phyloP scores from a whole-genome alignment of 805 yeast species.

The Lipomyces yamanashiensis region DNA sequence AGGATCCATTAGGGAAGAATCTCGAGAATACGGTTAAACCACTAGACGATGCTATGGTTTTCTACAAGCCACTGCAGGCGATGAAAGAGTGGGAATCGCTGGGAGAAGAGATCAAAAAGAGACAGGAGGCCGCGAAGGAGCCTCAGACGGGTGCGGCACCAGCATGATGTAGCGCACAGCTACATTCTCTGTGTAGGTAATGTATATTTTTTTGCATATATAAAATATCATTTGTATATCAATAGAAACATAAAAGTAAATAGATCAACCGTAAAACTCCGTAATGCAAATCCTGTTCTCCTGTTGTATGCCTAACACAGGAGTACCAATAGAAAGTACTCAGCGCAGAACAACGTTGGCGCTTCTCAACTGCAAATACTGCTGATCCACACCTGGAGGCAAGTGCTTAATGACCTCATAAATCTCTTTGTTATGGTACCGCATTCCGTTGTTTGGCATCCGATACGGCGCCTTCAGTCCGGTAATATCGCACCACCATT shows the following conservation, averaged over 20 bases:
- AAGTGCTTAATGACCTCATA: conserved; percentile 74
- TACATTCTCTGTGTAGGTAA: background rate
- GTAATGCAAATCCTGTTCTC: background rate
- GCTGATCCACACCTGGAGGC: conserved; percentile 93
- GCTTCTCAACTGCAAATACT: conserved; percentile 81
- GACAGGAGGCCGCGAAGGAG: conserved; percentile 15
- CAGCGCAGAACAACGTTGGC: conserved; percentile 69
- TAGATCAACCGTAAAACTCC: background rate
- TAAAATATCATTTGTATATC: background rate
- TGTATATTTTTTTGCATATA: background rate
- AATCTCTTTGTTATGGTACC: conserved; percentile 83
- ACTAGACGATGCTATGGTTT: conserved; percentile 50
- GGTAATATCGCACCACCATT: conserved; percentile 90
- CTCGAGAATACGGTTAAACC: conserved; percentile 48
- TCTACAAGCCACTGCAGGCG: conserved; percentile 46
- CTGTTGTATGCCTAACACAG: background rate
- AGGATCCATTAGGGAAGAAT: conserved; percentile 57
- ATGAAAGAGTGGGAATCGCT: conserved; percentile 11
- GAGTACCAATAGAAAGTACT: background rate
- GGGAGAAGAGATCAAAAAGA: conserved; percentile 19
- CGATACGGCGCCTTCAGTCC: conserved; percentile 81
- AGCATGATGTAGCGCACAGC: background rate
- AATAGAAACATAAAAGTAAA: too few relatives aligned
- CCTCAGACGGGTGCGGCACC: background rate
- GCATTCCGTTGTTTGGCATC: conserved; percentile 66